Evolutionary conservation across 345 rosid species (phyloP).

Genomic region (Lepidium aucheri): DNA sequence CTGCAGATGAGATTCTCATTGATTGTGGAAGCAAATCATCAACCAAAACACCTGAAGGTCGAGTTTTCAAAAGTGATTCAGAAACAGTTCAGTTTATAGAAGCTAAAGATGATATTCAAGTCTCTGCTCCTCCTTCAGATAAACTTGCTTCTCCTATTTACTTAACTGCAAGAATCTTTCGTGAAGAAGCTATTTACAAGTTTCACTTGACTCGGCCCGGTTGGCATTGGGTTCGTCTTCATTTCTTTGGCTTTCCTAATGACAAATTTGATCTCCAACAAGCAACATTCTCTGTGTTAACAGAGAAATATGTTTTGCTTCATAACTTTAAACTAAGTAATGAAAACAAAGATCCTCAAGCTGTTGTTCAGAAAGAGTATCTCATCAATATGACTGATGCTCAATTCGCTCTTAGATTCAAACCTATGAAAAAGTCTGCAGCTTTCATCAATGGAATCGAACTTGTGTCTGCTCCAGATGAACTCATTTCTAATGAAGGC

Average conservation of each 20-base stretch:
- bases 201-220: slow-evolving; percentile 43
- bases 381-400: slow-evolving; percentile 40
- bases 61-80: slow-evolving; percentile 47
- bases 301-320: slow-evolving; percentile 48
- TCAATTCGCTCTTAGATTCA: slow-evolving; percentile 35
- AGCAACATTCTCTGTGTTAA: slow-evolving; percentile 44
- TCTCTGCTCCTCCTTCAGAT: slow-evolving; percentile 32
- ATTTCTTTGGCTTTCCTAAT: slow-evolving; percentile 43
- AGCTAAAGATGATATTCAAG: slow-evolving; percentile 39
- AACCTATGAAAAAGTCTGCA: slow-evolving; percentile 41
- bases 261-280: slow-evolving; percentile 37
- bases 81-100: slow-evolving; percentile 32
- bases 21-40: slow-evolving; percentile 44
- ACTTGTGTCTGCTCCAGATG: slow-evolving; percentile 60
- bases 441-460: slow-evolving; percentile 71
- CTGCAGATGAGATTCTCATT: slow-evolving; percentile 47
- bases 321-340: slow-evolving; percentile 42
- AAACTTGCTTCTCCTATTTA: slow-evolving; percentile 45
- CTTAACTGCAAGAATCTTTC: slow-evolving; percentile 44
- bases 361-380: slow-evolving; percentile 39
- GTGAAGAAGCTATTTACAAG: slow-evolving; percentile 36
- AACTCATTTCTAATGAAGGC: slow-evolving; percentile 39
- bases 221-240: slow-evolving; percentile 70
- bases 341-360: slow-evolving; percentile 12
- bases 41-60: slow-evolving; percentile 42